Evolutionary conservation across 2,329 filamentous ascomycete species (phyloP), one percentile per base, ranked within the genome.

Genomic region (Helotiales sp.): DNA sequence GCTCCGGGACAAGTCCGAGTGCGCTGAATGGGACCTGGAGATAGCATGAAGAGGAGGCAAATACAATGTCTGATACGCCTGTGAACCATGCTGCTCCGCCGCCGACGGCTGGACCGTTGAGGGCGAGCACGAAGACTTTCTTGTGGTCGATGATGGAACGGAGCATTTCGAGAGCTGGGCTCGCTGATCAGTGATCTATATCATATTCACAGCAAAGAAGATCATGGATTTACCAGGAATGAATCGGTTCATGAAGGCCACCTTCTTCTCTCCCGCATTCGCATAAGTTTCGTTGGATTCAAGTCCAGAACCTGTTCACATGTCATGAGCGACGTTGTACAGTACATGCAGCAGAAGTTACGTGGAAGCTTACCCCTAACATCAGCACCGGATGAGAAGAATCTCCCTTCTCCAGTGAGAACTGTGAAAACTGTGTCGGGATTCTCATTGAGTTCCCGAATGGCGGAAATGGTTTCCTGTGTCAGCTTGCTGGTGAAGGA

Each of bases 61-160:
- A 77, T 3, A 84, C 78, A 3, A 85, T 83, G 66, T 85, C 83
- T 0, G 82, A 79, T 37, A 83, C 76, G 3, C 83, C 83, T 7
- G 78, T 76, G 70, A 85, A 85, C 82, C 83, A 85, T 8, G 82
- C 82, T 22, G 82, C 83, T 11, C 83, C 83, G 22, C 80, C 83
- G 20, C 83, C 83, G 13, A 85, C 82, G 7, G 76, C 83, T 0
- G 82, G 82, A 11, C 83, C 83, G 73, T 85, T 85, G 28, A 85
- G 76, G 0, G 82, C 83, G 3, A 85, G 78, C 43, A 85, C 79
- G 57, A 85, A 79, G 17, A 85, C 82, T 75, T 85, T 85, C 7
- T 75, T 77, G 75, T 85, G 83, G 73, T 84, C 82, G 70, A 84
- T 83, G 69, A 84, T 80, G 28, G 77, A 79, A 60, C 80, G 80